Conservation (phyloP, 1,284 basidiomycete species). For the Tilletiopsis washingtonensis region DNA sequence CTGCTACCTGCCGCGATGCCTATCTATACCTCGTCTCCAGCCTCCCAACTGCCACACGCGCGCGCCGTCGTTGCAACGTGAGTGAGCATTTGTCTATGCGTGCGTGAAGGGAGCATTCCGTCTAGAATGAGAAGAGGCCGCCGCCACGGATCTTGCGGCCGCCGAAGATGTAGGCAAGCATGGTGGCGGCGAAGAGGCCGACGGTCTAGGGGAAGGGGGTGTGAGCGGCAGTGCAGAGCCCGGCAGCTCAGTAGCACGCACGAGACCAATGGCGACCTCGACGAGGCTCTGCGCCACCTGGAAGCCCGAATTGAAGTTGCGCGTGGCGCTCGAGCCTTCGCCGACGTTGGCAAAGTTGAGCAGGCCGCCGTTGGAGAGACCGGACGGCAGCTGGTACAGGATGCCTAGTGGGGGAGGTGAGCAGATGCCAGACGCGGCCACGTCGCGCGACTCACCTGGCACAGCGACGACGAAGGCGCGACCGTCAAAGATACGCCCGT, state of each 20-base stretch:
- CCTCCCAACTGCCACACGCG: too few relatives aligned
- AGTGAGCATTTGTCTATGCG: too few relatives aligned
- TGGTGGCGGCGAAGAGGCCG: slow-evolving; percentile 40
- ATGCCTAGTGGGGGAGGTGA: too few relatives aligned
- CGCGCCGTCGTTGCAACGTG: too few relatives aligned
- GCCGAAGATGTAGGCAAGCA: slow-evolving; percentile 35
- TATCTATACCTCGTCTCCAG: too few relatives aligned
- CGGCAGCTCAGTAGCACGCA: too few relatives aligned
- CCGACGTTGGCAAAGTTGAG: slow-evolving; percentile 58
- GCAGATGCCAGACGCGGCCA: too few relatives aligned
- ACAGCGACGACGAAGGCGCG: slow-evolving; percentile 63
- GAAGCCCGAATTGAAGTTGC: slow-evolving; percentile 19
- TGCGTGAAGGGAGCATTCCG: too few relatives aligned
- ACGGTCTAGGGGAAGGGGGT: too few relatives aligned
- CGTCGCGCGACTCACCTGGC: too few relatives aligned
- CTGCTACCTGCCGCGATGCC: too few relatives aligned
- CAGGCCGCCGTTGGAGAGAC: slow-evolving; percentile 68
- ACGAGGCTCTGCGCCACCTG: slow-evolving; percentile 24
- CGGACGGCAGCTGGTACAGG: slow-evolving; percentile 77
- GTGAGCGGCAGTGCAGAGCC: too few relatives aligned
- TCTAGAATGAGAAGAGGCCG: slow-evolving; percentile 39
- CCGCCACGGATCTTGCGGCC: slow-evolving; percentile 32
- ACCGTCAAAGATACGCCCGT: slow-evolving; percentile 68
- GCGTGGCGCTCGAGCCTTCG: background rate
- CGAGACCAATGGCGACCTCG: slow-evolving; percentile 41